Conservation (phyloP, 805 yeast genomes). For the Cyberlindnera mississippiensis region DNA sequence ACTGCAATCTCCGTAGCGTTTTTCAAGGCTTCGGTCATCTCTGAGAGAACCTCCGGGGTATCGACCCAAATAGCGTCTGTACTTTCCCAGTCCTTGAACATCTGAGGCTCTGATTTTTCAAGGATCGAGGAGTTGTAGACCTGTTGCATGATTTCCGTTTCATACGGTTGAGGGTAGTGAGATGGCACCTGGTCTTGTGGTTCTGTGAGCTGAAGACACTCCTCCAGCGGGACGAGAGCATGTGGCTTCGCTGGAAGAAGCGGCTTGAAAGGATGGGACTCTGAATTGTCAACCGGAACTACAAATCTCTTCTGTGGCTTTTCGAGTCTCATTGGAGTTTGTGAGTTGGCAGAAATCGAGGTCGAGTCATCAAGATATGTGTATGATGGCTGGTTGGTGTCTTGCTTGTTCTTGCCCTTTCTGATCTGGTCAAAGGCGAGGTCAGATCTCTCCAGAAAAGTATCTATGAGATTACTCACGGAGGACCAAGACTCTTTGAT, state of each 20-base stretch:
- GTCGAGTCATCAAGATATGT: constrained; percentile 50
- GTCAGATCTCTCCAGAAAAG: constrained; percentile 73
- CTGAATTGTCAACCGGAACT: constrained; percentile 61
- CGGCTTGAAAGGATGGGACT: constrained; percentile 73
- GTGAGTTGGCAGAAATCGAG: constrained; percentile 13
- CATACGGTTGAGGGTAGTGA: constrained; percentile 80
- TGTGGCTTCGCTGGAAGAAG: constrained; percentile 68
- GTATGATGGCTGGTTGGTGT: constrained; percentile 19
- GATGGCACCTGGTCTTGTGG: constrained; percentile 42
- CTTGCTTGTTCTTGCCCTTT: constrained; percentile 15
- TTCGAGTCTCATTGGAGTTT: constrained; percentile 31
- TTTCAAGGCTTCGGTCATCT: constrained; percentile 52
- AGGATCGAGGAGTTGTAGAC: constrained; percentile 63
- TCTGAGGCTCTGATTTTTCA: constrained; percentile 40
- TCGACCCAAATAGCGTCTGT: constrained; percentile 73
- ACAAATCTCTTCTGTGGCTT: constrained; percentile 72
- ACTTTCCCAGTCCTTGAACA: constrained; percentile 59
- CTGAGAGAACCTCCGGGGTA: constrained; percentile 43
- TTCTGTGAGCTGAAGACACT: constrained; percentile 38
- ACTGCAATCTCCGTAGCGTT: constrained; percentile 69
- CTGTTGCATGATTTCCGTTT: constrained; percentile 62
- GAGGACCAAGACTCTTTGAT: constrained; percentile 55
- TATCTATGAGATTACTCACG: constrained; percentile 61
- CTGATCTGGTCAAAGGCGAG: constrained; percentile 49
- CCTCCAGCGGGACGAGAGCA: constrained; percentile 53